These are phyloP conservation scores for Fusarium heterosporum DNA, from an alignment of 2,329 filamentous ascomycete species.

Conservation along the genomic window DNA sequence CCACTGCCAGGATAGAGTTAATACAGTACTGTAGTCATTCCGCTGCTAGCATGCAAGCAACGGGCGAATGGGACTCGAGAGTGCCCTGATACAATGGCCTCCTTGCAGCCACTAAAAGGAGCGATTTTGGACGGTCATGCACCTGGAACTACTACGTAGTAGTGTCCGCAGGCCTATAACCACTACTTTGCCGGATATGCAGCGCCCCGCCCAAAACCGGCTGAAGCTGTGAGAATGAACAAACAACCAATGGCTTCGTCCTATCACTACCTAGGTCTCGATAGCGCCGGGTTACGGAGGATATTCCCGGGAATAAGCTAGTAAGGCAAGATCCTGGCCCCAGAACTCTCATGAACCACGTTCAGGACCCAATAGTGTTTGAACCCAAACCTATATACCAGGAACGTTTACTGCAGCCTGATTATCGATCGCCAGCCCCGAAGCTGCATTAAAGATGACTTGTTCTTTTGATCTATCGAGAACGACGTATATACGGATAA, in stretches of 20 bases:
- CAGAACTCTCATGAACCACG: constrained; percentile 20
- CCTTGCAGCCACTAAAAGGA: constrained; percentile 34
- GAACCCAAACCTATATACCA: constrained; percentile 14
- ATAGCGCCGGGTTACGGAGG: background rate
- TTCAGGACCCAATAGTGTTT: constrained; percentile 25
- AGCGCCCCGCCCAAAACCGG: constrained; percentile 34
- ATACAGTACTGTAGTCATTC: background rate
- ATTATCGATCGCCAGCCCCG: constrained; percentile 14
- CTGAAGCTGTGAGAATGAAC: background rate
- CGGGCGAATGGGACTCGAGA: constrained; percentile 3
- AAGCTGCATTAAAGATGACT: background rate
- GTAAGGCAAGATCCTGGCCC: constrained; percentile 13
- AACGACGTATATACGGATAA: background rate
- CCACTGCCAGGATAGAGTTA: background rate
- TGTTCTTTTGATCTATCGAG: constrained; percentile 22
- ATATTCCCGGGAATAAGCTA: constrained; percentile 20
- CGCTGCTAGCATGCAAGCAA: background rate
- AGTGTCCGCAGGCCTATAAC: constrained; percentile 8
- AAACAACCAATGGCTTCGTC: constrained; percentile 19
- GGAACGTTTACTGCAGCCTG: constrained; percentile 16
- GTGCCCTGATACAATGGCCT: constrained; percentile 19
- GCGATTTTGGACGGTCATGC: constrained; percentile 34
- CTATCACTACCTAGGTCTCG: constrained; percentile 12
- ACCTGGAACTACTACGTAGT: constrained; percentile 35
- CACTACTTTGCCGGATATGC: constrained; percentile 42